Base-by-base conservation (phyloP, 2,329 filamentous ascomycete genomes). In the Eurotiales sp. region DNA sequence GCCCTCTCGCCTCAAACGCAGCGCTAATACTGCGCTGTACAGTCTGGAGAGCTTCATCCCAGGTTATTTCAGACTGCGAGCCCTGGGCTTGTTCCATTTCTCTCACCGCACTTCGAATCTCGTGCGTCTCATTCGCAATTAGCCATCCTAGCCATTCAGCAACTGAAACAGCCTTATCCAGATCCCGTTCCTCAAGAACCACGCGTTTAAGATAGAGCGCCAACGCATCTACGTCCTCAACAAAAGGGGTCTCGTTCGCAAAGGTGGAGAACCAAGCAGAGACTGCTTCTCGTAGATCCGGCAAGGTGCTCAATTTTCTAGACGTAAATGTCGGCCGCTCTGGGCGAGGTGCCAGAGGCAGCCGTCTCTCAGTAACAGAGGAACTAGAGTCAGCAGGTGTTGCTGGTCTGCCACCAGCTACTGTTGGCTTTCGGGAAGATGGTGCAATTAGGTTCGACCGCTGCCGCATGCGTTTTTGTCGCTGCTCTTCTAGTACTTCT, bases 401-500 rank as follows among this genome's bases (percentile, higher is more conserved):
- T 53, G 54, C 55, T 41, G 46, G 57, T 37, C 48, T 46, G n/a
- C n/a, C n/a, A 34, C 42, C 10, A 58, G 60, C 51, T 30, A 29
- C 44, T 27, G 14, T 14, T 17, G 29, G 11, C 32, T 34, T 39
- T 8, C 49, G 50, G 39, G 55, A 47, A 54, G 63, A 55, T 48
- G 59, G 55, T 4, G 64, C 52, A 3, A 65, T 67, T 15, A 79
- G 54, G 46, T 75, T 77, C 1, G 78, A 73, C 15, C 72, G 76
- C 32, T 82, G 79, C 10, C 82, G 81, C 17, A 86, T 73, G n/a
- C 77, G 81, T 17, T 72, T 69, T 17, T 79, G 80, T 29, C 77
- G 79, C 62, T 91, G 85, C 60, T 95, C 88, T 17, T 82, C 84
- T 2, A 96, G 69, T 6, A 97, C 78, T 68, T 97, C 91, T 14